phyloP scores from a whole-genome alignment of 768 basidiomycete genomes.

The Boletus rubropictus region DNA sequence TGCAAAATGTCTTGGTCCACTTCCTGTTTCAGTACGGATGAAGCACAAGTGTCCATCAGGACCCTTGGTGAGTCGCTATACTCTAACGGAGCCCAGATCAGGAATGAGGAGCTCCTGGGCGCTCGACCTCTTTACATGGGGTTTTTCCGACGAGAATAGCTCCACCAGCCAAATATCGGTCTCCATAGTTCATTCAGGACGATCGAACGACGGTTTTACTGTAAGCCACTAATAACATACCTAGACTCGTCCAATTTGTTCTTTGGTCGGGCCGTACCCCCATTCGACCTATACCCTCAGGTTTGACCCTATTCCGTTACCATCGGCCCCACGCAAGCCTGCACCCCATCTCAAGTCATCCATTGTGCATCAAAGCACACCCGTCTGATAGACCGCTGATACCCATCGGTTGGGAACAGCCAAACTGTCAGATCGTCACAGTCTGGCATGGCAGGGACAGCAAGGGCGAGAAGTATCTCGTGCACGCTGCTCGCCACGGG shows the following conservation, averaged over 20 bases:
- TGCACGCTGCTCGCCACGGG: slow-evolving; percentile 56
- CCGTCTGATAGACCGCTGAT: slow-evolving; percentile 52
- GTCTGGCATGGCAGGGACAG: slow-evolving; percentile 48
- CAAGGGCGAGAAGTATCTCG: slow-evolving; percentile 45
- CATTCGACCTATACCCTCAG: slow-evolving; percentile 54
- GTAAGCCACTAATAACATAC: too few species aligned
- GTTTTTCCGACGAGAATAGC: too few species aligned
- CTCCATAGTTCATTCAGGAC: too few species aligned
- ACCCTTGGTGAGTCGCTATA: slow-evolving; percentile 49
- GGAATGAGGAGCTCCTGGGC: slow-evolving; percentile 47
- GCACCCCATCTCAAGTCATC: slow-evolving; percentile 40
- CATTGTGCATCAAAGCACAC: slow-evolving; percentile 72
- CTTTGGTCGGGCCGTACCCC: slow-evolving; percentile 59
- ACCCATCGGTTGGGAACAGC: slow-evolving; percentile 63
- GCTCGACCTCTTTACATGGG: too few species aligned
- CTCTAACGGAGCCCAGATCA: slow-evolving; percentile 69
- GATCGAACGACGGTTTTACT: too few species aligned
- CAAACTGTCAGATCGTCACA: slow-evolving; percentile 58
- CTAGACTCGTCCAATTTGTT: background rate
- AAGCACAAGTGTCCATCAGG: slow-evolving; percentile 38
- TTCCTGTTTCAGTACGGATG: too few species aligned
- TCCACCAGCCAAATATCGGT: too few species aligned
- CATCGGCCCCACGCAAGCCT: background rate
- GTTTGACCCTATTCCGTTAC: slow-evolving; percentile 55
- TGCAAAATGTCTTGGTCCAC: too few species aligned